These are phyloP conservation scores for Collybia nuda DNA, from an alignment of 768 basidiomycete species.

Conservation along the genomic window DNA sequence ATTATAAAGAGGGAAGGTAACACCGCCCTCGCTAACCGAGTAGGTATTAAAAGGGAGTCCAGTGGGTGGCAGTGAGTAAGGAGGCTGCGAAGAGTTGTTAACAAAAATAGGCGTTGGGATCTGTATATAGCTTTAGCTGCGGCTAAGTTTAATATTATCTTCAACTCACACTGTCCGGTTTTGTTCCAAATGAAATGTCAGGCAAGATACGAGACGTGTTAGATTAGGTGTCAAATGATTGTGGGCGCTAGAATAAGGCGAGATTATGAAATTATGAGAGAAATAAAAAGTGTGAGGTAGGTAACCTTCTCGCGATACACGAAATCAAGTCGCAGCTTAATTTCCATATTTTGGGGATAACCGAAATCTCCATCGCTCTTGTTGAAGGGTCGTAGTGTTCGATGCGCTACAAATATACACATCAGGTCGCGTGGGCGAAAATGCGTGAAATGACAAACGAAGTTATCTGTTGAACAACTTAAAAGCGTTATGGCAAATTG, in stretches of 20 bases:
- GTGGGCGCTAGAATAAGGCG: conserved; percentile 40
- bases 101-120: conserved; percentile 36
- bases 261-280: not conserved
- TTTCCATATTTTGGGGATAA: conserved; percentile 51
- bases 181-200: conserved; percentile 66
- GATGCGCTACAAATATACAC: conserved; percentile 38
- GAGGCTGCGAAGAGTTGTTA: conserved; percentile 43
- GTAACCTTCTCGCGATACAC: conserved; percentile 50
- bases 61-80: conserved; percentile 42
- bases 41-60: conserved; percentile 48
- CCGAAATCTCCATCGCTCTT: conserved; percentile 53
- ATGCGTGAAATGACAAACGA: conserved; percentile 22
- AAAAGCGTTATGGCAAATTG: conserved; percentile 53
- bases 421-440: not conserved
- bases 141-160: not conserved
- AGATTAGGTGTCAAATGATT: conserved; percentile 56
- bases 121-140: conserved; percentile 20
- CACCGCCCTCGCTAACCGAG: conserved; percentile 54
- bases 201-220: conserved; percentile 47
- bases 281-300: not conserved
- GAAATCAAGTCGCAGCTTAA: conserved; percentile 52
- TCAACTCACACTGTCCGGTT: conserved; percentile 43
- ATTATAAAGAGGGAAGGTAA: conserved; percentile 49
- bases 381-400: conserved; percentile 48
- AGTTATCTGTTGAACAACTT: conserved; percentile 47